These are phyloP conservation scores for Moricandia arvensis DNA, from an alignment of 345 rosid genomes.

Conservation along the genomic window DNA sequence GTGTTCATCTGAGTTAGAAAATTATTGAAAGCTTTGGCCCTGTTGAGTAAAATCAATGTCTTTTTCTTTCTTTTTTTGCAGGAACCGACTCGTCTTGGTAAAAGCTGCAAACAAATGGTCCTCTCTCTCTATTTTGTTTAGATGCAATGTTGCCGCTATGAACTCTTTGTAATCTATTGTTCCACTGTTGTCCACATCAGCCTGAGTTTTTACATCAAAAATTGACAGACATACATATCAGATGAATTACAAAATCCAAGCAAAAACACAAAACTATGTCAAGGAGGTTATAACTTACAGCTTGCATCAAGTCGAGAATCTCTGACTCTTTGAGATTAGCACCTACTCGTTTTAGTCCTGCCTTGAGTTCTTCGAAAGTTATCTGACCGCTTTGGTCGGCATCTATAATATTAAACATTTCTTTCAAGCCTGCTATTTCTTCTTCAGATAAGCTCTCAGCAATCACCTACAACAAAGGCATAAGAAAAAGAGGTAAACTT, in stretches of 20 bases:
- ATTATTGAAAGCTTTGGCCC: no score
- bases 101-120: constrained; percentile 83
- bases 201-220: constrained; percentile 46
- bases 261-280: neutral
- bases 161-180: constrained; percentile 85
- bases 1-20: no score
- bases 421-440: constrained; percentile 87
- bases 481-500: constrained; percentile 9
- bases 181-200: constrained; percentile 86
- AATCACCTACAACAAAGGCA: constrained; percentile 52
- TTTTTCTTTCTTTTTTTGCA: no score
- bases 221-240: constrained; percentile 9
- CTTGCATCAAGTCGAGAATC: constrained; percentile 86
- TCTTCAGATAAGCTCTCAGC: constrained; percentile 87
- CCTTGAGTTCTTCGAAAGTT: constrained; percentile 83
- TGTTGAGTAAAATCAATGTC: no score
- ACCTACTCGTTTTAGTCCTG: constrained; percentile 69
- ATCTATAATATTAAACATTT: constrained; percentile 90
- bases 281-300: constrained; percentile 52
- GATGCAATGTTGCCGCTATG: constrained; percentile 82
- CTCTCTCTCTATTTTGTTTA: constrained; percentile 78
- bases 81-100: constrained; percentile 12
- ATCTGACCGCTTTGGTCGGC: constrained; percentile 81
- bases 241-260: neutral
- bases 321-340: constrained; percentile 85